A percentile compares a stretch with the other conserved stretches of the same genome.
phyloP scores from a whole-genome alignment of 2,329 filamentous ascomycete species.

The Knufia fluminis region DNA sequence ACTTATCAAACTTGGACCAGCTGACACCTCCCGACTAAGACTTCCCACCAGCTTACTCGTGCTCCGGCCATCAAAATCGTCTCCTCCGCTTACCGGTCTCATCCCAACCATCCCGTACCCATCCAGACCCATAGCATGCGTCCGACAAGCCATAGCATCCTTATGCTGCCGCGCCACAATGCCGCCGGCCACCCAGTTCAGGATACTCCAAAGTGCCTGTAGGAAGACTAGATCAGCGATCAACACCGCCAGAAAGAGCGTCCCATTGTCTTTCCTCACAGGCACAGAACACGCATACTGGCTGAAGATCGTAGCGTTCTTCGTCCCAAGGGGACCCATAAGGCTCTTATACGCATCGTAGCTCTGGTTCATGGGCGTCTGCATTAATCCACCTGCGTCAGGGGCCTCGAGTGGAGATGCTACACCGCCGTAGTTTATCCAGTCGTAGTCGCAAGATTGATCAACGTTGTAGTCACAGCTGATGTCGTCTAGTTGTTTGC shows the following conservation, averaged over 20 bases:
- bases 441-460: not conserved
- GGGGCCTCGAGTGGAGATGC: not conserved
- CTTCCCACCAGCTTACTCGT: too few relatives aligned
- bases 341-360: not conserved
- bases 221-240: conserved; percentile 3
- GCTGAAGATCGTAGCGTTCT: not conserved
- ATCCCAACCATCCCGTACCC: too few relatives aligned
- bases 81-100: too few relatives aligned
- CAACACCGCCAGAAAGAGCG: not conserved
- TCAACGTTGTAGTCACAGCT: not conserved
- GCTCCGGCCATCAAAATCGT: too few relatives aligned
- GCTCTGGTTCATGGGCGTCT: not conserved
- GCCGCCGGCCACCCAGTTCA: not conserved
- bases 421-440: not conserved
- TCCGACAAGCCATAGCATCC: not conserved
- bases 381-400: not conserved
- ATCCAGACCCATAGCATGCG: not conserved
- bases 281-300: not conserved
- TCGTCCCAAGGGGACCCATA: not conserved
- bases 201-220: not conserved
- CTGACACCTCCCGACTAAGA: too few relatives aligned
- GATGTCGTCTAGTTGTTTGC: not conserved
- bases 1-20: too few relatives aligned
- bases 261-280: not conserved
- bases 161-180: not conserved